Base-by-base conservation (phyloP, 495 filamentous ascomycete genomes). In the Aspergillus egyptiacus region DNA sequence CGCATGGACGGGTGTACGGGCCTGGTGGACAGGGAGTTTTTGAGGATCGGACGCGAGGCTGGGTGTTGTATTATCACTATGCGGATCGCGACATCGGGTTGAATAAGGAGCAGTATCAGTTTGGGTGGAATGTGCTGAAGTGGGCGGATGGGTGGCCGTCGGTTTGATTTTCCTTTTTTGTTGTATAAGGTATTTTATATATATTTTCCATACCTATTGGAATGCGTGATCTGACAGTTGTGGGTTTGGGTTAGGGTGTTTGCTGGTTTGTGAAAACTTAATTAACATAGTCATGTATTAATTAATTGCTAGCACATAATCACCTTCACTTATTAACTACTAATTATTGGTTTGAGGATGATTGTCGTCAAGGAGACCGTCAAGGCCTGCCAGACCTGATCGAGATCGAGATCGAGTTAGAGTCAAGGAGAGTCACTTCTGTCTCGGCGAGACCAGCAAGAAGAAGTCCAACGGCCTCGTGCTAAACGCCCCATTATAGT, bases 41-140 rank as follows among this genome's bases (percentile, higher is more conserved):
- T 30, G 63, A 64, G 28, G 75, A 77, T 58, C 60, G 62, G 3
- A 54, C 59, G n/a, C 56, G 68, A 5, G 71, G 73, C 0, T 59
- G 74, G 22, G 71, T 87, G 6, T 70, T 87, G n/a, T 87, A 86
- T 58, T 87, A 87, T 58, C 83, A 87, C 60, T 87, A 86, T 46
- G 58, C 77, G 20, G 68, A 80, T 51, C 83, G 74, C 5, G 65
- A 60, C 13, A 69, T 80, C 40, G 82, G 82, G 0, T 77, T 76
- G 45, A 70, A 63, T 0, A 43, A 44, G 15, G 28, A 24, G 19
- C 77, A 83, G 46, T 82, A 84, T 62, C 63, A 64, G 53, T 84
- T 85, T 54, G 81, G 82, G 5, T 82, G 78, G 75, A 87, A 87
- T 51, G 67, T 65, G 13, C 69, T 89, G 40, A 63, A 69, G 33